Evolutionary conservation across 73 alveolate genomes (phyloP).

Genomic region (Blepharisma stoltei): DNA sequence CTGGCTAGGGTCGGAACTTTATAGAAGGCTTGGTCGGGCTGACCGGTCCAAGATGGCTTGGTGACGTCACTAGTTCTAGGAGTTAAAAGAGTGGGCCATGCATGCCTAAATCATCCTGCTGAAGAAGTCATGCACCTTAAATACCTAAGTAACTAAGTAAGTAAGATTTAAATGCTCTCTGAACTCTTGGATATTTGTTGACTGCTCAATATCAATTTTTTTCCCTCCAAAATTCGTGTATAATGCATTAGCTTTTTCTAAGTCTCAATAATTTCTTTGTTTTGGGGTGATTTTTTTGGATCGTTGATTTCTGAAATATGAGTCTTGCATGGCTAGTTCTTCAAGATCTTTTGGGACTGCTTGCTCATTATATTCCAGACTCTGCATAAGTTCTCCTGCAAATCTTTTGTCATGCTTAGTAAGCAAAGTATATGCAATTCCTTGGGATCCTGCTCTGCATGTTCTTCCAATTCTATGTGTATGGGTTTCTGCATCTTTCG

Average conservation of each 20-base stretch:
- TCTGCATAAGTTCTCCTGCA: conserved; percentile 53
- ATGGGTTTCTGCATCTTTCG: conserved; percentile 95
- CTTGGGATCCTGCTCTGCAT: conserved; percentile 94
- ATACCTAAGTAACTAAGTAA: no score
- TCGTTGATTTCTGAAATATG: conserved; percentile 49
- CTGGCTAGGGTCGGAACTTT: no score
- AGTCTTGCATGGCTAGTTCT: conserved; percentile 62
- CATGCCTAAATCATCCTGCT: no score
- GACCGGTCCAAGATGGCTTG: no score
- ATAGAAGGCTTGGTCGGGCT: no score
- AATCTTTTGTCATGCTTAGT: conserved; percentile 44
- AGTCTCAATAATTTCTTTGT: neutral
- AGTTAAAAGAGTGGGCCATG: no score
- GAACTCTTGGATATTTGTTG: neutral
- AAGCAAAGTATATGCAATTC: conserved; percentile 62
- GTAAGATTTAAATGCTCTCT: neutral
- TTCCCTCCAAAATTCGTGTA: neutral
- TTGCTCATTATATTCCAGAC: conserved; percentile 51
- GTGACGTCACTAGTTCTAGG: no score
- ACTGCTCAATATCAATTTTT: neutral
- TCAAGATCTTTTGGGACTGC: conserved; percentile 56
- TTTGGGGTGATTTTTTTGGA: conserved; percentile 28
- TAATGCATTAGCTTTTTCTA: neutral
- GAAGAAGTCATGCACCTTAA: no score
- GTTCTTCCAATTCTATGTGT: conserved; percentile 98